These are phyloP conservation scores for Russula vinacea DNA, from an alignment of 768 basidiomycete genomes.

Conservation along the genomic window DNA sequence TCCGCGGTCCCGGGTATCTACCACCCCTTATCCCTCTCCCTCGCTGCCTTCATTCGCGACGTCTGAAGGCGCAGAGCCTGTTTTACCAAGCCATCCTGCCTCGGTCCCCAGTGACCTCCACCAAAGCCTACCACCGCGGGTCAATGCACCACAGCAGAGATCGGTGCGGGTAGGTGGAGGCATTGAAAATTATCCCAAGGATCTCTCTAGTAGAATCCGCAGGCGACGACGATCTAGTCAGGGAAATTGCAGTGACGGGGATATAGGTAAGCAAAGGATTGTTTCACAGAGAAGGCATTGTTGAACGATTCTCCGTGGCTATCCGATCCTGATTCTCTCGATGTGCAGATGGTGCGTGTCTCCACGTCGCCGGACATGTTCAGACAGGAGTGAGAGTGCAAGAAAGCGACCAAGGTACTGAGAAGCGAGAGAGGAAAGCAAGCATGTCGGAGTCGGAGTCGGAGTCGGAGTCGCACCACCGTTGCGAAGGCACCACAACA, in stretches of 20 bases:
- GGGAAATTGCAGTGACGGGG: background rate
- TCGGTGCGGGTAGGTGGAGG: background rate
- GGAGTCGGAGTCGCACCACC: background rate
- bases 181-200: background rate
- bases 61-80: background rate
- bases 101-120: background rate
- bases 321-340: background rate
- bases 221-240: background rate
- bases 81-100: background rate
- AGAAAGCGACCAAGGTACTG: slow-evolving; percentile 4
- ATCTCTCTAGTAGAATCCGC: background rate
- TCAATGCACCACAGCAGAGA: background rate
- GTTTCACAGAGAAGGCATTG: background rate
- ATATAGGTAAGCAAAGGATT: slow-evolving; percentile 3
- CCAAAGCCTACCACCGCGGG: background rate
- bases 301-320: no score
- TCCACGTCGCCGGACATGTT: background rate
- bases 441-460: no score
- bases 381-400: background rate
- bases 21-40: background rate
- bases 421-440: background rate
- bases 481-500: no score
- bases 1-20: background rate
- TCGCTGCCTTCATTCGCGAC: background rate
- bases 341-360: background rate